Conservation (phyloP, 495 filamentous ascomycete genomes). For the Penicillium fimorum region DNA sequence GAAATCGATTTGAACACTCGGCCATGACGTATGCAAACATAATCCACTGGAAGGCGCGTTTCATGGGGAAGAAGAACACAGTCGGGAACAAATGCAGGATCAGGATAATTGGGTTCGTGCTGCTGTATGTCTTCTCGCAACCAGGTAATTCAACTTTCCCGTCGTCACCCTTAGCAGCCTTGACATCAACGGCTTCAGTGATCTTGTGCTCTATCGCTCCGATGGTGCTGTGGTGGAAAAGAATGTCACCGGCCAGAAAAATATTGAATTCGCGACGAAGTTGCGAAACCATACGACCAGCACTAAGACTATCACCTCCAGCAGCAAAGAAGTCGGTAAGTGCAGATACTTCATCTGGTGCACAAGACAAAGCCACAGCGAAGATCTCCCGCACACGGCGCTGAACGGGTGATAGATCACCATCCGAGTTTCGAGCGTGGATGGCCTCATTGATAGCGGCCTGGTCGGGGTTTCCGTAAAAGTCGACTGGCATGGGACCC, state of each 20-base stretch:
- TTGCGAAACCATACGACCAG: slow-evolving; percentile 40
- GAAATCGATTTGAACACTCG: slow-evolving; percentile 20
- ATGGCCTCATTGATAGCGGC: slow-evolving; percentile 21
- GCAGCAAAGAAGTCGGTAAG: slow-evolving; percentile 43
- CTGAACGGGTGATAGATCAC: slow-evolving; percentile 22
- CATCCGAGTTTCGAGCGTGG: slow-evolving; percentile 13
- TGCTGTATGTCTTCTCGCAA: slow-evolving; percentile 35
- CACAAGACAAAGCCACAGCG: slow-evolving; percentile 24
- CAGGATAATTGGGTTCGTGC: slow-evolving; percentile 37
- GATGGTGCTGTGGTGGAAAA: slow-evolving; percentile 38
- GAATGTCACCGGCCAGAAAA: slow-evolving; percentile 36
- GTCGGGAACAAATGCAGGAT: slow-evolving; percentile 40
- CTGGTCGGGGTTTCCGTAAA: slow-evolving; percentile 28
- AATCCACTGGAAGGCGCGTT: slow-evolving; percentile 40
- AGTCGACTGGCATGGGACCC: slow-evolving; percentile 26
- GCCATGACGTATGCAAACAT: slow-evolving; percentile 35
- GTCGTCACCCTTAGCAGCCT: slow-evolving; percentile 14
- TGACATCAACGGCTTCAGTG: slow-evolving; percentile 24
- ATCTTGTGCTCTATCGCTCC: slow-evolving; percentile 21
- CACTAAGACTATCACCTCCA: slow-evolving; percentile 44
- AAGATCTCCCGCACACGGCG: slow-evolving; percentile 33
- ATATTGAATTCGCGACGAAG: slow-evolving; percentile 37
- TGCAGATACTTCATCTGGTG: slow-evolving; percentile 20
- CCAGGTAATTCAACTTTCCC: slow-evolving; percentile 20
- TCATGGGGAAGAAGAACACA: slow-evolving; percentile 35